Conservation (phyloP, 2,329 filamentous ascomycete species). For the Penicillium sp. region DNA sequence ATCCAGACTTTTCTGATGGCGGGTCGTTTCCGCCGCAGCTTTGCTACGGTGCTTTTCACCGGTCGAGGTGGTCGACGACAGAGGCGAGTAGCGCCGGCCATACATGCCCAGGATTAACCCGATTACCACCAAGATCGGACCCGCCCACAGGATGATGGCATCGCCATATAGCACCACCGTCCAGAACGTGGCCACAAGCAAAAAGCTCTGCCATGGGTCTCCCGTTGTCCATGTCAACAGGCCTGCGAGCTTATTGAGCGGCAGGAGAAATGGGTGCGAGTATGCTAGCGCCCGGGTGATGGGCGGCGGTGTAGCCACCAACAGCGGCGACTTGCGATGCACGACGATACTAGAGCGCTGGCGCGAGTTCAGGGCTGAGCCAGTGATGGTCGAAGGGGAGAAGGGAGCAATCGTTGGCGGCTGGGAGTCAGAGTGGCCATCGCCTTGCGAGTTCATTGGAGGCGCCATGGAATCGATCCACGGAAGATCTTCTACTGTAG, state of each 20-base stretch:
- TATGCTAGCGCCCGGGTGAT: conserved; percentile 92
- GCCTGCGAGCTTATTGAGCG: conserved; percentile 78
- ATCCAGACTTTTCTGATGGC: conserved; percentile 89
- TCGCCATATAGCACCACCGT: conserved; percentile 80
- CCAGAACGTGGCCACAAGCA: conserved; percentile 83
- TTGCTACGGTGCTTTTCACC: conserved; percentile 57
- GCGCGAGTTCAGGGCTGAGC: conserved; percentile 63
- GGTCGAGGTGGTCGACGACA: conserved; percentile 78
- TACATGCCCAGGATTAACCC: conserved; percentile 89
- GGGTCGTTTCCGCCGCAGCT: conserved; percentile 57
- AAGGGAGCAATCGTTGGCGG: conserved; percentile 83
- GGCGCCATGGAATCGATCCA: conserved; percentile 54
- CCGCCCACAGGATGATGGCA: conserved; percentile 71
- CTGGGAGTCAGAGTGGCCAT: conserved; percentile 41
- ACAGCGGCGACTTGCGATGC: conserved; percentile 89
- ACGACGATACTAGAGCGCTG: conserved; percentile 89
- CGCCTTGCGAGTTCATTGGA: conserved; percentile 36
- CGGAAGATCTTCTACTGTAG: conserved; percentile 43
- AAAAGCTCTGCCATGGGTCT: conserved; percentile 95
- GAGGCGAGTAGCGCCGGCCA: conserved; percentile 76
- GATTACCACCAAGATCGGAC: conserved; percentile 75
- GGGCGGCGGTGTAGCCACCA: conserved; percentile 89
- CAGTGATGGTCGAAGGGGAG: conserved; percentile 73
- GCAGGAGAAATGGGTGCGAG: conserved; percentile 88
- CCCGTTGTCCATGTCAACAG: conserved; percentile 89